phyloP scores from a whole-genome alignment of 441 rosid genomes.

The Hura crepitans region DNA sequence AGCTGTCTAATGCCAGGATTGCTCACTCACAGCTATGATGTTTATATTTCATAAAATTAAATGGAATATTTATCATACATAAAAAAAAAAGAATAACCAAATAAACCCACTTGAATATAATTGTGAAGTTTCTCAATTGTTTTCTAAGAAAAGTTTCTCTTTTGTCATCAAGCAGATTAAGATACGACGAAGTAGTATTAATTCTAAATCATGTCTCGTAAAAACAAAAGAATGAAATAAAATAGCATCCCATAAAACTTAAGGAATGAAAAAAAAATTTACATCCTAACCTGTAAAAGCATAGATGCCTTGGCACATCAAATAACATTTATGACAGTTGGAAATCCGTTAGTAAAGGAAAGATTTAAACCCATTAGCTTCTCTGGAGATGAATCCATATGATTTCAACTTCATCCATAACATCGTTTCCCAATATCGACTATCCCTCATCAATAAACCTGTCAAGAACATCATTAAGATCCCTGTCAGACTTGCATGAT shows the following conservation, averaged over 20 bases:
- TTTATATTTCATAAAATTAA: too few relatives aligned
- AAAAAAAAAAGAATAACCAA: too few relatives aligned
- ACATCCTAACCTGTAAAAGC: constrained; percentile 74
- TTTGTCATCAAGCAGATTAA: too few relatives aligned
- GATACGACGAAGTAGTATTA: too few relatives aligned
- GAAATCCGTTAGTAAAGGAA: constrained; percentile 71
- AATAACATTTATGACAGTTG: constrained; percentile 71
- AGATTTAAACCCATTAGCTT: constrained; percentile 88
- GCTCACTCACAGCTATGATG: too few relatives aligned
- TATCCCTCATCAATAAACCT: constrained; percentile 96
- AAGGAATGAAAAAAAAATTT: neutral
- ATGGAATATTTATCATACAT: too few relatives aligned
- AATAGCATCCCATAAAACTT: neutral
- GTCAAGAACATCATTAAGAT: constrained; percentile 92
- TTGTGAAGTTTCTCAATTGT: too few relatives aligned
- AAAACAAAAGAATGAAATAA: too few relatives aligned
- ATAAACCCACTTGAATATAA: too few relatives aligned
- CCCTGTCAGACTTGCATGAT: constrained; percentile 42
- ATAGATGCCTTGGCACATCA: constrained; percentile 95
- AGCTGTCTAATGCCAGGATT: too few relatives aligned
- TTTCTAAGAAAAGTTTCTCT: too few relatives aligned
- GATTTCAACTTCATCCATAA: constrained; percentile 88
- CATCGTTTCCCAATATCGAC: constrained; percentile 85
- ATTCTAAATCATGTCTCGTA: too few relatives aligned
- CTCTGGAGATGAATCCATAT: constrained; percentile 89